phyloP scores from a whole-genome alignment of 768 basidiomycete genomes.

The Multifurca ochricompacta region DNA sequence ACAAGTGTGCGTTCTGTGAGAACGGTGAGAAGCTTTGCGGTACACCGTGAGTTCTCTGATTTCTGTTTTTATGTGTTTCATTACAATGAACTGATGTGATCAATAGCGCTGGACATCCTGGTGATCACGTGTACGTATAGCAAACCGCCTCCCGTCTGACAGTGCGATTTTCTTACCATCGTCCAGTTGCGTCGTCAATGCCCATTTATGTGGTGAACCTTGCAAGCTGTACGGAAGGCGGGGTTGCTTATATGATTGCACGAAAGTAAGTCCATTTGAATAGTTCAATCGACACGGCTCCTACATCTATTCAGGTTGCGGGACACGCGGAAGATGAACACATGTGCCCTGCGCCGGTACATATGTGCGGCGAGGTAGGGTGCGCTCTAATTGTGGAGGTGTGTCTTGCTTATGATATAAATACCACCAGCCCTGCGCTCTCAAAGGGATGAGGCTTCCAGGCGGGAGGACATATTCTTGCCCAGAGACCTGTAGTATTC shows the following conservation, averaged over 20 bases:
- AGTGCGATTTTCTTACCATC: neutral
- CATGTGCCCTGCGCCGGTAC: slow-evolving; percentile 44
- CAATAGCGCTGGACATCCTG: slow-evolving; percentile 49
- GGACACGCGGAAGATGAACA: slow-evolving; percentile 44
- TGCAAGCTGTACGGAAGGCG: slow-evolving; percentile 39
- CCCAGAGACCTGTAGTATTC: slow-evolving; percentile 5
- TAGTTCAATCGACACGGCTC: neutral
- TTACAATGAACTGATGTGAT: neutral
- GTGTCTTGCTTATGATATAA: neutral
- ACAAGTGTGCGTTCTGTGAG: slow-evolving; percentile 36
- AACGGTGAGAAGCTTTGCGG: slow-evolving; percentile 36
- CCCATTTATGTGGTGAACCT: slow-evolving; percentile 47
- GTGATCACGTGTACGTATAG: slow-evolving; percentile 42
- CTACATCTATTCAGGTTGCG: slow-evolving; percentile 31
- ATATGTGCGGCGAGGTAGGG: slow-evolving; percentile 49
- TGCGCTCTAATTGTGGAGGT: too few relatives aligned
- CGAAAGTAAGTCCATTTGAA: slow-evolving; percentile 34
- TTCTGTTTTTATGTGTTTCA: too few relatives aligned
- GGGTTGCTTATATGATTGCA: slow-evolving; percentile 47
- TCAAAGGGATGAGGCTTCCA: neutral
- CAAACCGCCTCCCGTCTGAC: too few relatives aligned
- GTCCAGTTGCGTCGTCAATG: slow-evolving; percentile 37
- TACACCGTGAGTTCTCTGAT: slow-evolving; percentile 34
- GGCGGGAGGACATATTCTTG: slow-evolving; percentile 13
- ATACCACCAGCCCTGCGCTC: slow-evolving; percentile 15